Base-by-base conservation (phyloP, 371 early-diverging fungal genomes). In the Apophysomyces variabilis region DNA sequence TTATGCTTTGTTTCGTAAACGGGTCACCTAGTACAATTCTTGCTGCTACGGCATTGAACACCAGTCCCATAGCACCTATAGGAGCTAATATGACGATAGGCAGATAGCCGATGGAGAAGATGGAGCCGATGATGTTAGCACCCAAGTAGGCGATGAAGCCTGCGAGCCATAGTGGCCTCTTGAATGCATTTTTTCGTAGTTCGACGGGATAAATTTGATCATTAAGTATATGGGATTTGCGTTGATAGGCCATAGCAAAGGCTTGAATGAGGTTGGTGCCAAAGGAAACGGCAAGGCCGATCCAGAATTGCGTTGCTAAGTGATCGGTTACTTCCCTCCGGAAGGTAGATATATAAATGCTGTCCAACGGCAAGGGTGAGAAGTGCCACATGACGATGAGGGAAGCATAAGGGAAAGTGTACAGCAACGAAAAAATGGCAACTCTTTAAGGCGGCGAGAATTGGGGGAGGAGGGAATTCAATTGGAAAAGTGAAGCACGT, bases 1-100 rank as follows among this genome's bases (percentile, higher is more conserved):
- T 58, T 36, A 84, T 72, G 62, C 89, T 90, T 43, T 83, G 85
- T 60, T 70, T 74, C 2, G 85, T 81, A 72, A 92, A 89, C 44
- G 80, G 86, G 70, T 89, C 91, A 18, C 82, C 84, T 46, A 93
- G 66, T 5, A 93, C 80, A 35, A 85, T 66, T 43, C 85, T 77
- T 7, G 94, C 93, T 70, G 90, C 92, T 7, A 92, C 70, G 7
- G 92, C 91, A 74, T 93, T 93, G 66, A 92, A 90, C 14, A 91
- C 91, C 43, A 93, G 78, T 3, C 86, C 87, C 57, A 93, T 87
- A 11, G 94, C 92, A 1, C 92, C 92, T 63, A 93, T 77, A 5
- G 94, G 94, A 11, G 94, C 94, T 38, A 92, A 77, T 54, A 93
- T 91, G 64, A 92, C 89, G n/a, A 93, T 90, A 4, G 94, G 94